Evolutionary conservation across 768 basidiomycete species (phyloP), one percentile per base, ranked within the genome.

Genomic region (Mycena amicta): DNA sequence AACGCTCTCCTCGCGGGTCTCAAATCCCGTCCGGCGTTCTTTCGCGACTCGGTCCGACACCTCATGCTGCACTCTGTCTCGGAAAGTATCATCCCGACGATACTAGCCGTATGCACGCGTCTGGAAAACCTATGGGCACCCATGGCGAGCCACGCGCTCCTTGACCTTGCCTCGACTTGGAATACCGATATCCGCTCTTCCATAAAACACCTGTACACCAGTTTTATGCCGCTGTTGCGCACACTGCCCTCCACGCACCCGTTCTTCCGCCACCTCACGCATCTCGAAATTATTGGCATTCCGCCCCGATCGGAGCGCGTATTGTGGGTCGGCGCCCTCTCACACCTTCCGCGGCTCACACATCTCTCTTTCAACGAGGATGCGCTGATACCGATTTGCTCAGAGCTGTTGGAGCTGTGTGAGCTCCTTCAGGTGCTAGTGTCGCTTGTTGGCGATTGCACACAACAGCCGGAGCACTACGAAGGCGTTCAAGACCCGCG

Each of bases 211-310:
- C 59, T 18, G 46, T 50, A 33, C 56, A 60, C 25, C 53, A 56
- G 57, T 33, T 55, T 13, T 25, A 54, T 43, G 40, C 25, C 43
- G 6, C 23, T 37, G 22, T 28, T 29, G 16, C 39, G 8, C 13
- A 26, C 25, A 4, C 62, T 51, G 12, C 52, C 54, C 22, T 33
- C 54, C 26, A 53, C 53, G 3, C 56, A 61, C 54, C 53, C 60
- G 50, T 3, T 64, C 20, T 61, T 64, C 33, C n/a, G 50, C 3
- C 53, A 51, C 16, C 53, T 64, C 22, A 61, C 63, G 22, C 63
- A 64, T 46, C 60, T 64, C 53, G 63, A 64, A 49, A 20, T 64
- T 28, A 59, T 64, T n/a, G 47, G 47, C 47, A 27, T 26, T 8
- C 47, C 47, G 25, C 23, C 26, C 8, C 47, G 47, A n/a, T 23